Base-by-base conservation (phyloP, 208 protist genomes). In the Sergeia podlipaevii region DNA sequence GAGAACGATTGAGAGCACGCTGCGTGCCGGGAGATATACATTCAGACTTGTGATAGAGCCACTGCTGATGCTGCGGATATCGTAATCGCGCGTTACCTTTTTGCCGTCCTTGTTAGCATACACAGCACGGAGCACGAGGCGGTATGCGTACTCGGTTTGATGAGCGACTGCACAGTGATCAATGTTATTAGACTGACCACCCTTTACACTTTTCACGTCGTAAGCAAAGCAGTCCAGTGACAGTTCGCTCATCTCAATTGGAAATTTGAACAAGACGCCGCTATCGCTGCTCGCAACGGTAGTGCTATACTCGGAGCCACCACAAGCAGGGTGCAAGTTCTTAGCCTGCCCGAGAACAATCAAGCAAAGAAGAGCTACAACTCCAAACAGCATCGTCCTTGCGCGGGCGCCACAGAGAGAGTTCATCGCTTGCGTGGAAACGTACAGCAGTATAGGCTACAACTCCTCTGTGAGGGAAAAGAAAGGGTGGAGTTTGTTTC, bases 81-180 rank as follows among this genome's bases (percentile, higher is more conserved):
- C 64, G 59, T 66, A 92, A 28, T 74, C 57, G 10, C 61, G 62
- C 1, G 29, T 62, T 8, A 74, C 38, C 15, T 2, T 7, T 21
- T 41, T 23, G 23, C 62, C 63, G 10, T 41, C 30, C 17, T 53
- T 43, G 29, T 74, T 49, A 4, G 18, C 59, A 58, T 79, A 73
- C 27, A 27, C 57, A 4, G 74, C 80, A 0, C 74, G 57, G 10
- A 92, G 8, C 15, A 60, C 39, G 43, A 92, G 54, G 3, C 46
- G 33, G 50, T 81, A 80, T 1, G 56, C 39, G 46, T 86, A 92
- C 29, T 88, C 72, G 6, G 85, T 86, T 50, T 88, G 80, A 49
- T 85, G 77, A 15, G 30, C 24, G 17, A 89, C 57, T 2, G 52
- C 27, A 54, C 85, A 92, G 42, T 83, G 62, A 43, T 88, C 84